These are phyloP conservation scores for Verticillium zaregamsianum DNA, from an alignment of 2,329 filamentous ascomycete genomes.

Conservation along the genomic window DNA sequence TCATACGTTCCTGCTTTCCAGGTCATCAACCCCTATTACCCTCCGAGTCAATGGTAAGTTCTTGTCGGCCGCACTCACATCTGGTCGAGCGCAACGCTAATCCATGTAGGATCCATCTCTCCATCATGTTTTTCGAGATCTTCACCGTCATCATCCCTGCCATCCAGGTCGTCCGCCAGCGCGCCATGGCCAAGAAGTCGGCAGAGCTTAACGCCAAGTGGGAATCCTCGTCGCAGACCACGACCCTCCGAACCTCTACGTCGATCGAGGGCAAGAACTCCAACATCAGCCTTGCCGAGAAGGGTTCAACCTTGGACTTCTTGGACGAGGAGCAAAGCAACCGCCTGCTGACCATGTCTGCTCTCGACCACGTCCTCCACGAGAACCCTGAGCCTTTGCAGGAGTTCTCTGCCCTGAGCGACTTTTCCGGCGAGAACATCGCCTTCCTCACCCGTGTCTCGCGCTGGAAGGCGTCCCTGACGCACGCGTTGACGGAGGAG, in stretches of 20 bases:
- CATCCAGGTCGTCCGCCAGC: constrained; percentile 21
- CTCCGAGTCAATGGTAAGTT: constrained; percentile 47
- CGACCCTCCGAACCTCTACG: constrained; percentile 11
- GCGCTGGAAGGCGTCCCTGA: constrained; percentile 33
- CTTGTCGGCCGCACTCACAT: background rate
- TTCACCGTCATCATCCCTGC: constrained; percentile 50
- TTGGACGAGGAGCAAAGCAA: constrained; percentile 24
- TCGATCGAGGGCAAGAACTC: constrained; percentile 14
- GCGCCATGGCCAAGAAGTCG: constrained; percentile 16
- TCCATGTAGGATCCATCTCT: constrained; percentile 39
- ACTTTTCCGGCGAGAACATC: constrained; percentile 57
- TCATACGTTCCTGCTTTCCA: constrained; percentile 33
- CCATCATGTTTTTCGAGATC: constrained; percentile 50
- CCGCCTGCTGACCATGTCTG: constrained; percentile 45
- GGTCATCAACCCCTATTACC: constrained; percentile 41
- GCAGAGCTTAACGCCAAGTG: constrained; percentile 22
- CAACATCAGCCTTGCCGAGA: constrained; percentile 18
- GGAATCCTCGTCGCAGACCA: constrained; percentile 21
- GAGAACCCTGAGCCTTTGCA: constrained; percentile 42
- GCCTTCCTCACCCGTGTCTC: constrained; percentile 46
- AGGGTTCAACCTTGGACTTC: constrained; percentile 23
- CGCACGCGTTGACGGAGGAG: background rate
- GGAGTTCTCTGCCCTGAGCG: constrained; percentile 47
- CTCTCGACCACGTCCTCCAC: constrained; percentile 44
- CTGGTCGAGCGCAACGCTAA: constrained; percentile 15